Conservation (phyloP, 148 eudicot species). For the Linanthus parryae region DNA sequence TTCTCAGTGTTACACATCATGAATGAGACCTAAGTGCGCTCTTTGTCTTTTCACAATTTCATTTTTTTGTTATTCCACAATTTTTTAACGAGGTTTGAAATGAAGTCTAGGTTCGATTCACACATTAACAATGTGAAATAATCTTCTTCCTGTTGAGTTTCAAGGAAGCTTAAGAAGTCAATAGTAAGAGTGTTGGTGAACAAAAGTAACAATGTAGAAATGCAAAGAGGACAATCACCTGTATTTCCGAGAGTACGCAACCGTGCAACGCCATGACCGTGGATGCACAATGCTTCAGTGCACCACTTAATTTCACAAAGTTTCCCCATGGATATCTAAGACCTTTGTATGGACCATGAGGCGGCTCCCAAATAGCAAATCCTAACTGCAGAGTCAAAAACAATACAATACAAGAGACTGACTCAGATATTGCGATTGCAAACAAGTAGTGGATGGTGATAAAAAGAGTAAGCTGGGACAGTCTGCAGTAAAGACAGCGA, state of each 20-base stretch:
- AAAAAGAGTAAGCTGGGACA: neutral
- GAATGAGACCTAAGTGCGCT: neutral
- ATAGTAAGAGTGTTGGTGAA: neutral
- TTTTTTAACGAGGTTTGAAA: neutral
- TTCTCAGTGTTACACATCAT: neutral
- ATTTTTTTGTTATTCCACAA: neutral
- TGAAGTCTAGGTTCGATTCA: neutral
- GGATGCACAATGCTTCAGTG: slow-evolving; percentile 82
- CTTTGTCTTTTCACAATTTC: neutral
- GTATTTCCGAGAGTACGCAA: slow-evolving; percentile 82
- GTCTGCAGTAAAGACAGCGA: no score
- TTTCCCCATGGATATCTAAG: slow-evolving; percentile 73
- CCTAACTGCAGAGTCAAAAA: slow-evolving; percentile 41
- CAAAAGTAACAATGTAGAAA: no score
- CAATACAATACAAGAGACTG: neutral
- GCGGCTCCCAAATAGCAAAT: slow-evolving; percentile 95
- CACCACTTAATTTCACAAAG: slow-evolving; percentile 75
- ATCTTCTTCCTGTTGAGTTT: neutral
- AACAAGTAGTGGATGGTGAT: neutral
- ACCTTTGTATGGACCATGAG: slow-evolving; percentile 83
- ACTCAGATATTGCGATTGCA: neutral
- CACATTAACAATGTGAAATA: neutral
- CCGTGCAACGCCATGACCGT: slow-evolving; percentile 97
- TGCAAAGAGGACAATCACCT: slow-evolving; percentile 39
- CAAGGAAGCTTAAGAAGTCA: neutral